Evolutionary conservation across 1,284 basidiomycete genomes (phyloP).

Genomic region (Irpex sp.): DNA sequence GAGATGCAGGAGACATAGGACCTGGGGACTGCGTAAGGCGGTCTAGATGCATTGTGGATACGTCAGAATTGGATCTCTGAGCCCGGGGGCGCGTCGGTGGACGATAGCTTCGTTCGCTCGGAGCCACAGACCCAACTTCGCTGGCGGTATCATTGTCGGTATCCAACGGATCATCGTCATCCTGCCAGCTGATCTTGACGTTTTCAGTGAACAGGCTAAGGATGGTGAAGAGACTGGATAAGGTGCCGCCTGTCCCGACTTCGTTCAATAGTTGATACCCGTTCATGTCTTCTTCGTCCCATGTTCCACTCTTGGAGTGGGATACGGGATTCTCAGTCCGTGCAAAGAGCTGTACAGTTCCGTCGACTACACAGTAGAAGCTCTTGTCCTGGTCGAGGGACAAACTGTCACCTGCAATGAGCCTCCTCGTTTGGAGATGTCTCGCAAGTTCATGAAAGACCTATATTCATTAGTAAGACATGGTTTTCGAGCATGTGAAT

Average conservation of each 20-base stretch:
- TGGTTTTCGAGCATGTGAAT: not conserved
- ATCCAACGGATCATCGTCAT: slow-evolving; percentile 38
- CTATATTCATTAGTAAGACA: slow-evolving; percentile 32
- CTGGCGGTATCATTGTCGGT: slow-evolving; percentile 23
- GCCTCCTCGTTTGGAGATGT: slow-evolving; percentile 86
- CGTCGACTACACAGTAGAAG: slow-evolving; percentile 96
- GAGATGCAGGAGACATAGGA: slow-evolving; percentile 27
- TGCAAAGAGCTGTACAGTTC: slow-evolving; percentile 83
- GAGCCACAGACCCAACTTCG: slow-evolving; percentile 3
- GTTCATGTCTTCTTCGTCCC: slow-evolving; percentile 85
- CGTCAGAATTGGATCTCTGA: slow-evolving; percentile 52
- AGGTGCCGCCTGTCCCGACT: slow-evolving; percentile 91
- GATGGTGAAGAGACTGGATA: slow-evolving; percentile 96
- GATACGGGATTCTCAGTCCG: slow-evolving; percentile 50
- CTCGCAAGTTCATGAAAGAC: slow-evolving; percentile 94
- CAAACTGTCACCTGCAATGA: slow-evolving; percentile 89
- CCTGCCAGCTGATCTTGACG: slow-evolving; percentile 90
- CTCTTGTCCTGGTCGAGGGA: slow-evolving; percentile 90
- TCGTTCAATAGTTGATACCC: slow-evolving; percentile 94
- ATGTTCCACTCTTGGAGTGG: slow-evolving; percentile 47
- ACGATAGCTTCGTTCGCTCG: slow-evolving; percentile 9
- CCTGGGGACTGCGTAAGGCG: slow-evolving; percentile 1
- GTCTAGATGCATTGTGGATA: slow-evolving; percentile 57
- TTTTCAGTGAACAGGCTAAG: slow-evolving; percentile 95
- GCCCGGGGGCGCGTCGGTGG: slow-evolving; percentile 25